Evolutionary conservation across 805 yeast species (phyloP).

Genomic region (Candida xyloterini): DNA sequence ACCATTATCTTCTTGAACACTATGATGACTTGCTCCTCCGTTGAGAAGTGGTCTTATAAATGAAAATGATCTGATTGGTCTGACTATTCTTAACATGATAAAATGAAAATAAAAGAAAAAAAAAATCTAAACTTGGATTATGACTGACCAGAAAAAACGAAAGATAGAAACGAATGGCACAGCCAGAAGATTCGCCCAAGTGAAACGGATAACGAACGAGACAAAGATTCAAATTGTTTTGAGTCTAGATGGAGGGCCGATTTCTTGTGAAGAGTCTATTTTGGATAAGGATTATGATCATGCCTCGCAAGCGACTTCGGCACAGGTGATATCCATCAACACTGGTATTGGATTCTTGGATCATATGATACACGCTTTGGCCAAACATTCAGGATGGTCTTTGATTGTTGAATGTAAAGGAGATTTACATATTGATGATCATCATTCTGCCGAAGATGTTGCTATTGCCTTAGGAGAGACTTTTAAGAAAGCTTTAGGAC

Average conservation of each 20-base stretch:
- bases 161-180: slow-evolving; percentile 15
- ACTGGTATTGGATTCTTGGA: slow-evolving; percentile 95
- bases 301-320: slow-evolving; percentile 66
- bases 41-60: slow-evolving; percentile 10
- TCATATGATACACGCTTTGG: slow-evolving; percentile 96
- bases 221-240: slow-evolving; percentile 87
- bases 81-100: slow-evolving; percentile 5
- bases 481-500: slow-evolving; percentile 86
- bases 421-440: slow-evolving; percentile 94
- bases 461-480: slow-evolving; percentile 90
- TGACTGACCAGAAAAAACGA: slow-evolving; percentile 19
- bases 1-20: slow-evolving; percentile 31
- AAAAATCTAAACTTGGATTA: slow-evolving; percentile 1
- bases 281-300: slow-evolving; percentile 38
- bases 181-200: slow-evolving; percentile 38
- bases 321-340: slow-evolving; percentile 75
- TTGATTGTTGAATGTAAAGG: slow-evolving; percentile 86
- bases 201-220: slow-evolving; percentile 83
- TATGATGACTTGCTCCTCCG: slow-evolving; percentile 22
- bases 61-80: slow-evolving; percentile 11
- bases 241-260: slow-evolving; percentile 80
- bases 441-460: slow-evolving; percentile 94
- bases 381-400: slow-evolving; percentile 97
- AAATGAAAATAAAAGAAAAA: background rate
- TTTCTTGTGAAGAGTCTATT: slow-evolving; percentile 60